These are phyloP conservation scores for Lasiodiplodia theobromae DNA, from an alignment of 2,329 filamentous ascomycete genomes.

Conservation along the genomic window DNA sequence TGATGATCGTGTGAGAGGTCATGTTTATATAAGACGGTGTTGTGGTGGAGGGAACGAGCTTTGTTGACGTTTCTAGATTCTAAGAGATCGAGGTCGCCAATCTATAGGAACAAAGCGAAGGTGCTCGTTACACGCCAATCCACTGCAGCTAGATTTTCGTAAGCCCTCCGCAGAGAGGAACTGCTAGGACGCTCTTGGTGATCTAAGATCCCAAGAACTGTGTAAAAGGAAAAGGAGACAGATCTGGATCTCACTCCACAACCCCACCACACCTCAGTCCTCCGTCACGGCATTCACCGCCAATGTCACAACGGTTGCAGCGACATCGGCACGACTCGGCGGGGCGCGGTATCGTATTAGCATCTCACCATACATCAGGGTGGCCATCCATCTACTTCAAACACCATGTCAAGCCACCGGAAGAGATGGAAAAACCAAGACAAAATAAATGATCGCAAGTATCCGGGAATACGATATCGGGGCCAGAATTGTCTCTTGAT, in stretches of 20 bases:
- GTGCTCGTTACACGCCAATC: no score
- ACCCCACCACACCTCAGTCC: neutral
- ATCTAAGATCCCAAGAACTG: neutral
- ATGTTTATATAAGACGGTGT: no score
- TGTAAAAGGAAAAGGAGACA: neutral
- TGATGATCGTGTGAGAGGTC: no score
- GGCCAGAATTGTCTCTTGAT: neutral
- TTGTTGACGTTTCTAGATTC: no score
- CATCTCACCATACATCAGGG: neutral
- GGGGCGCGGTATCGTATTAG: neutral
- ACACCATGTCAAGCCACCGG: neutral
- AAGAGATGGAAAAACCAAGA: neutral
- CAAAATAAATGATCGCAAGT: neutral
- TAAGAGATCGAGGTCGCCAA: no score
- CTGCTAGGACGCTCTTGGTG: neutral
- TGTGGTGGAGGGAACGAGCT: no score
- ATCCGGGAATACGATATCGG: neutral
- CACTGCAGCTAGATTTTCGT: no score
- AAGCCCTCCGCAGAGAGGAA: neutral
- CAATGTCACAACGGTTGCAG: neutral
- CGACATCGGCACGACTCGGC: neutral
- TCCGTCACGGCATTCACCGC: neutral
- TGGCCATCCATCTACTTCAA: neutral
- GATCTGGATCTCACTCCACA: neutral
- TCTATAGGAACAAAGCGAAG: no score